Base-by-base conservation (phyloP, 805 yeast genomes). In the Kuraishia capsulata region DNA sequence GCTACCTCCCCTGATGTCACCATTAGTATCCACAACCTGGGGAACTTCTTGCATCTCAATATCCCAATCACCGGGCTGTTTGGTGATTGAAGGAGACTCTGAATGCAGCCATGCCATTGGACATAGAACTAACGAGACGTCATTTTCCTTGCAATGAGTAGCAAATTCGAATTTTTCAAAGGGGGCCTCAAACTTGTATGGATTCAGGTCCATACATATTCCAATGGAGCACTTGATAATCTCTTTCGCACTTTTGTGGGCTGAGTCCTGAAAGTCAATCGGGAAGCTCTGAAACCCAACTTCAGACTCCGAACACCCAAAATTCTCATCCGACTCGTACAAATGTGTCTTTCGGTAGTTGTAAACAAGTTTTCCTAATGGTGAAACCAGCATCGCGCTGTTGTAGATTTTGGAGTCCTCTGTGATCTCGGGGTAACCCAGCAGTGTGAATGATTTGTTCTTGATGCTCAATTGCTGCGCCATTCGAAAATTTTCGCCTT, bases 151-250 rank as follows among this genome's bases (percentile, higher is more conserved):
- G 42, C 83, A 76, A 38, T 66, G 65, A 21, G 58, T 54, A 0
- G 89, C 69, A 56, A 83, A 85, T 56, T 89, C 97, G 52, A 72
- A 86, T 20, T 64, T 67, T 28, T 69, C 64, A 58, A 86, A 88
- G 1, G 94, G 88, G 1, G 95, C 87, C 44, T 73, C 65, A 55
- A 89, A 89, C 53, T 83, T 69, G 55, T 84, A 82, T 0, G 96
- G 96, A 54, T 85, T 88, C 44, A 89, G 57, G 59, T 89, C 97
- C 97, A 89, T 89, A 54, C 97, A 89, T 4, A 89, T 87, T 0
- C 96, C 97, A 39, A 89, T 65, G 25, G 78, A 69, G 1, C 81
- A 62, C 26, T 55, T 67, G 5, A 73, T 46, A 4, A 18, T 37
- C 13, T 36, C 35, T n/a, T n/a, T n/a, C n/a, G n/a, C n/a, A n/a